A percentile compares a stretch with the other conserved stretches of the same genome.
Conservation (phyloP, 225 moss, liverwort and hornwort genomes). For the Bryoerythrophyllum caledonicum region DNA sequence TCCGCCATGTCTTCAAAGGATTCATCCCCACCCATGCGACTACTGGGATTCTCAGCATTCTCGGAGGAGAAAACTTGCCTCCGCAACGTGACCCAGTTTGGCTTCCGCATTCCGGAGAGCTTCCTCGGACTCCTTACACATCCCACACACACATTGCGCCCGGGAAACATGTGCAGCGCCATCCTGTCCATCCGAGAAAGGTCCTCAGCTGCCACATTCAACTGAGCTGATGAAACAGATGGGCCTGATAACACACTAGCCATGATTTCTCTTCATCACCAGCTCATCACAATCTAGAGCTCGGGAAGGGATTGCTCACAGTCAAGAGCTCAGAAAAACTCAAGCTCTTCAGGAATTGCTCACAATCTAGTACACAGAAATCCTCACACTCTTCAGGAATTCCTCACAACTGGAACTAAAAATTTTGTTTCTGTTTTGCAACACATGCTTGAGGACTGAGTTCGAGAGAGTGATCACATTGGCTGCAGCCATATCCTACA, state of each 20-base stretch:
- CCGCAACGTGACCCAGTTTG: slow-evolving; percentile 18
- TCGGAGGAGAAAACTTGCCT: slow-evolving; percentile 13
- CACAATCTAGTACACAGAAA: not conserved
- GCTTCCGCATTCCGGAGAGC: slow-evolving; percentile 24
- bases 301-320: no score
- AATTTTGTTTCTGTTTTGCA: not conserved
- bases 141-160: slow-evolving; percentile 18
- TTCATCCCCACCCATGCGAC: not conserved
- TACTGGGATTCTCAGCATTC: slow-evolving; percentile 19
- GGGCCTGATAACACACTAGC: slow-evolving; percentile 28
- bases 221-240: slow-evolving; percentile 18
- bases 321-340: no score
- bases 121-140: slow-evolving; percentile 3
- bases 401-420: no score
- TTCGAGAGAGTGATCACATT: slow-evolving; percentile 13
- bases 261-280: slow-evolving; percentile 20
- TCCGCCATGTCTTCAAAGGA: slow-evolving; percentile 18
- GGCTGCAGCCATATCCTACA: slow-evolving; percentile 38
- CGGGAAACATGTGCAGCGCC: slow-evolving; percentile 16
- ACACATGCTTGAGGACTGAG: not conserved
- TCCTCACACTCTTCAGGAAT: no score
- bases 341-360: not conserved
- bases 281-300: not conserved
- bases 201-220: slow-evolving; percentile 1
- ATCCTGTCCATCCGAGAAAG: slow-evolving; percentile 11